Evolutionary conservation across 805 yeast species (phyloP), one percentile per base, ranked within the genome.

Genomic region (Cyberlindnera mississippiensis): DNA sequence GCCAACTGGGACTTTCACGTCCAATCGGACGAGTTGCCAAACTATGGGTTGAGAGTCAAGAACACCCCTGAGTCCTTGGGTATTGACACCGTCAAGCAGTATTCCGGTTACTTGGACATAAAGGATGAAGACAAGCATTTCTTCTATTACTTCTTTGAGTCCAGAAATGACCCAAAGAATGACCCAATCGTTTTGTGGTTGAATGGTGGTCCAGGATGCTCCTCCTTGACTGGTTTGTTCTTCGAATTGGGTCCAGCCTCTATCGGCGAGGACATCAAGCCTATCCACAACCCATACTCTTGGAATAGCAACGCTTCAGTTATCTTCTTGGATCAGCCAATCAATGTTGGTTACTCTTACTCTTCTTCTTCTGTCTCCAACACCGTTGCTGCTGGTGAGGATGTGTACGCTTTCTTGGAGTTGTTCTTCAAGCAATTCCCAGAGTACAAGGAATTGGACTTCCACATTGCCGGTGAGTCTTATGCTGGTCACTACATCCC

Each of bases 401-500:
- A 87, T 55, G 90, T 84, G 17, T 85, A 75, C 59, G 85, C 86
- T 2, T 84, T 87, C 57, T 71, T 87, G 64, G 82, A 82, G 61
- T 73, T 87, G 54, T 86, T 87, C 64, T 86, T 84, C 71, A 72
- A 79, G 57, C 81, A 84, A 58, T 85, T 85, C 71, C 73, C 75
- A 22, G 68, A 75, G 48, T 84, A 76, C 60, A 55, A 58, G 18
- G 60, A 65, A 18, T 68, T 75, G 42, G 76, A 74, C 38, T 86
- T 89, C 75, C 96, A 88, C 63, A 85, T 89, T 60, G 83, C 96
- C 33, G 96, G 96, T 52, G 96, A 89, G 61, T 84, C 95, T 8
- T 89, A 90, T 58, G 96, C 91, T 15, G 96, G 97, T 38, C 95
- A 88, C 60, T 90, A 91, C 66, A 85, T 90, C 51, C 99, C 99